phyloP scores from a whole-genome alignment of 495 filamentous ascomycete genomes.

The Pyronema domesticum region DNA sequence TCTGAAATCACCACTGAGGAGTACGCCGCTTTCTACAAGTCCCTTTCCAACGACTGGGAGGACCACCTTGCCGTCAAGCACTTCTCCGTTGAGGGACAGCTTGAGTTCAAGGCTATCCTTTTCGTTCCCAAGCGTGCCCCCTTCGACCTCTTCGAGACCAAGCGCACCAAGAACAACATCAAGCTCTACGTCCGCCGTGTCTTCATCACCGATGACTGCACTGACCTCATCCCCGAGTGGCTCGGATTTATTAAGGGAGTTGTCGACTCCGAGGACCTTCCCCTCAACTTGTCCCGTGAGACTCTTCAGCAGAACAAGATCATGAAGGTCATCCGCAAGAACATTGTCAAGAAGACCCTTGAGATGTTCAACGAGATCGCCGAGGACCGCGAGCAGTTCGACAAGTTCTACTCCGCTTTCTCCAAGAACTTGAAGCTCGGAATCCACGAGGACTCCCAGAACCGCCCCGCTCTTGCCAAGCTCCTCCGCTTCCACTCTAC shows the following conservation, averaged over 20 bases:
- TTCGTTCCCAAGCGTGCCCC: constrained; percentile 99
- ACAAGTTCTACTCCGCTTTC: constrained; percentile 99
- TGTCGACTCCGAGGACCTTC: constrained; percentile 97
- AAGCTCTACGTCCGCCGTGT: constrained; percentile 99
- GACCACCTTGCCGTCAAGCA: constrained; percentile 99
- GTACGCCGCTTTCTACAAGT: constrained; percentile 99
- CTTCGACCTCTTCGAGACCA: constrained; percentile 99
- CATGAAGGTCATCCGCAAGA: constrained; percentile 99
- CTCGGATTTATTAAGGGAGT: constrained; percentile 99
- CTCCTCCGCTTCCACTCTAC: constrained; percentile 97
- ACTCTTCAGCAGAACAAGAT: constrained; percentile 99
- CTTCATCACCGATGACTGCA: constrained; percentile 99
- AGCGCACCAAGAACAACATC: constrained; percentile 99
- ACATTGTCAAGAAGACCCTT: constrained; percentile 99
- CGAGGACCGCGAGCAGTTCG: constrained; percentile 98
- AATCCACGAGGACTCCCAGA: constrained; percentile 99
- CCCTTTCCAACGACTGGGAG: constrained; percentile 98
- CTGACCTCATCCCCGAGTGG: constrained; percentile 98
- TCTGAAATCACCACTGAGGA: constrained; percentile 90
- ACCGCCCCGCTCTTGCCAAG: constrained; percentile 85
- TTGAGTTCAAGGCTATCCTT: constrained; percentile 98
- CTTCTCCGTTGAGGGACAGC: constrained; percentile 99
- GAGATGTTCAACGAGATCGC: constrained; percentile 98
- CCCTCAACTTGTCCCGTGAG: constrained; percentile 97
- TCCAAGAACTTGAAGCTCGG: constrained; percentile 99